Evolutionary conservation across 2,329 filamentous ascomycete species (phyloP).

Genomic region (Pseudomassariella vexata): DNA sequence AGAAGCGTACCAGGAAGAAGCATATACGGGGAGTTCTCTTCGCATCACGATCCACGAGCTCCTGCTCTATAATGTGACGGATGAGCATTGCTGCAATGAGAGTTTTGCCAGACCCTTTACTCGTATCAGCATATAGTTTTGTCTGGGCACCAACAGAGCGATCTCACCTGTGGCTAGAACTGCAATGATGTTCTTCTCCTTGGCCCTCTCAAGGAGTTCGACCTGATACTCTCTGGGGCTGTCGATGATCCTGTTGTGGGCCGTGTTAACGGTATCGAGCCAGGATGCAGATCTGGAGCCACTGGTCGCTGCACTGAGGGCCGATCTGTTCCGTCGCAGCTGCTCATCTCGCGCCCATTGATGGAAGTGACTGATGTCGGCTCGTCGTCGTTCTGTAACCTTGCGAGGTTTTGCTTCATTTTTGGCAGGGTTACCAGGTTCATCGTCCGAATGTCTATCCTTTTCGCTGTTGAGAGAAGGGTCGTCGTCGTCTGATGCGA

Average conservation of each 20-base stretch:
- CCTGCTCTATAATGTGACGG: constrained; percentile 67
- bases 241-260: constrained; percentile 55
- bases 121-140: too few species aligned
- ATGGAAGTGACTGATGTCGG: constrained; percentile 9
- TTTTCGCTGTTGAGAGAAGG: constrained; percentile 1
- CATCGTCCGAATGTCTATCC: constrained; percentile 12
- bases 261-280: too few species aligned
- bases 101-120: constrained; percentile 89
- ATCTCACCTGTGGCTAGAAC: constrained; percentile 58
- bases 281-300: constrained; percentile 23
- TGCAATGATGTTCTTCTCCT: constrained; percentile 79
- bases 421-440: constrained; percentile 6
- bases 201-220: constrained; percentile 85
- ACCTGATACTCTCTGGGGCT: constrained; percentile 85
- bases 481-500: too few species aligned
- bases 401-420: constrained; percentile 7
- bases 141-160: too few species aligned
- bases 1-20: constrained; percentile 89
- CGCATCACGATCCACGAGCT: constrained; percentile 61
- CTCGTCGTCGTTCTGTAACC: constrained; percentile 1
- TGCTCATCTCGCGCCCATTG: constrained; percentile 17
- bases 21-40: constrained; percentile 50
- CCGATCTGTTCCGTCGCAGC: constrained; percentile 9
- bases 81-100: constrained; percentile 88
- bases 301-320: not conserved